Evolutionary conservation across 2,329 filamentous ascomycete genomes (phyloP).

Genomic region (Aspergillus niger): DNA sequence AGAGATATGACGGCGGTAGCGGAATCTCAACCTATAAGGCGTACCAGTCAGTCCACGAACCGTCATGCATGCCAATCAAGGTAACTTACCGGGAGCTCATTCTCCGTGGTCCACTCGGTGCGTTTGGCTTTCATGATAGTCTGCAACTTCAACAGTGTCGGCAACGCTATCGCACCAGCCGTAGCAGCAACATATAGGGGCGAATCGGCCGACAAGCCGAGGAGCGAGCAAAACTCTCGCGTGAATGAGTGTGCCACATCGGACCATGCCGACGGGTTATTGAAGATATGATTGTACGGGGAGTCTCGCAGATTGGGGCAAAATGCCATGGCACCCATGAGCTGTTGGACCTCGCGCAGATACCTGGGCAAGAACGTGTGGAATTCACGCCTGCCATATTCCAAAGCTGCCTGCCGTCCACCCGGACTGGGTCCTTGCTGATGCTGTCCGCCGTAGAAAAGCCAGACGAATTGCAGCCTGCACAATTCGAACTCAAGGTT

Average conservation of each 20-base stretch:
- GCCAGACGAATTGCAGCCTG: constrained; percentile 84
- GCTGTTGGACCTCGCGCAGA: constrained; percentile 74
- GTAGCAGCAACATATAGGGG: constrained; percentile 92
- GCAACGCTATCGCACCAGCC: constrained; percentile 87
- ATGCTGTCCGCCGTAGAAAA: constrained; percentile 71
- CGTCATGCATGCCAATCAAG: background rate
- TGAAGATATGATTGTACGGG: constrained; percentile 78
- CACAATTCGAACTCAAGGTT: constrained; percentile 95
- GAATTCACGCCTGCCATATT: constrained; percentile 77
- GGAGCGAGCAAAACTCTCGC: constrained; percentile 87
- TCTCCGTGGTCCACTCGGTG: constrained; percentile 90
- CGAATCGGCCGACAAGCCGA: constrained; percentile 86
- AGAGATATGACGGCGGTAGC: constrained; percentile 66
- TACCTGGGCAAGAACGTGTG: constrained; percentile 73
- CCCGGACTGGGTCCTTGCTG: constrained; percentile 46
- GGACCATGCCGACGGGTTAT: constrained; percentile 73
- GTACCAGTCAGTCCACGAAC: constrained; percentile 27
- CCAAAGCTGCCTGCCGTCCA: constrained; percentile 59
- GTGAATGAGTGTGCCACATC: constrained; percentile 87
- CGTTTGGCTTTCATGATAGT: constrained; percentile 84
- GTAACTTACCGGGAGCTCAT: constrained; percentile 80
- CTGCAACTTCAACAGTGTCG: constrained; percentile 84
- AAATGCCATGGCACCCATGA: constrained; percentile 80
- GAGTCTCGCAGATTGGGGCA: constrained; percentile 71
- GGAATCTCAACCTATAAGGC: constrained; percentile 62